Evolutionary conservation across 768 basidiomycete genomes (phyloP).

Genomic region (Amylocystis lapponica): DNA sequence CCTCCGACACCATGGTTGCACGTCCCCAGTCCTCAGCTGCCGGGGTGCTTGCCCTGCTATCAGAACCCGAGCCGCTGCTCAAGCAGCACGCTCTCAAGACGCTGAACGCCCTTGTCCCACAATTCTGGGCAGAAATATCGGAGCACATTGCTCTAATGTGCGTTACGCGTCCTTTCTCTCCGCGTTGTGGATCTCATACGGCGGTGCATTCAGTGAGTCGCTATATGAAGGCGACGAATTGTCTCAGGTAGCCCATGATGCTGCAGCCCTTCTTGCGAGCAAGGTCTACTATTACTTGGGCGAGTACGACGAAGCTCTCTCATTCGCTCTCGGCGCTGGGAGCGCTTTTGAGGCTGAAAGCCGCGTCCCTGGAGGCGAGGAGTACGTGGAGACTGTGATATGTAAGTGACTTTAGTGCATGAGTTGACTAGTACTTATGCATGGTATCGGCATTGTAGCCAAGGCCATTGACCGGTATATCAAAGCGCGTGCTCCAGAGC

Average conservation of each 20-base stretch:
- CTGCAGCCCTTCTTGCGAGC: constrained; percentile 90
- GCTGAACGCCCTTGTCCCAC: constrained; percentile 78
- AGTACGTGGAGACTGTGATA: constrained; percentile 92
- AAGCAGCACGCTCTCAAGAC: constrained; percentile 88
- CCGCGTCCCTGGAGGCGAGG: constrained; percentile 57
- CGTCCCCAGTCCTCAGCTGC: constrained; percentile 77
- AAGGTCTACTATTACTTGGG: constrained; percentile 98
- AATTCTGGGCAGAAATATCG: constrained; percentile 99
- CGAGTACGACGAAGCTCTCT: constrained; percentile 91
- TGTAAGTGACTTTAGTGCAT: constrained; percentile 50
- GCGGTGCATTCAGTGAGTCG: constrained; percentile 58
- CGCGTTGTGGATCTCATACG: constrained; percentile 2
- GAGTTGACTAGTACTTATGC: not conserved
- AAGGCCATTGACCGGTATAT: constrained; percentile 96
- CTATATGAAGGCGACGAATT: constrained; percentile 83
- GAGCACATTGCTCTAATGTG: constrained; percentile 89
- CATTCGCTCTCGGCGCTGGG: constrained; percentile 90
- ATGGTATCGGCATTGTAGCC: constrained; percentile 40
- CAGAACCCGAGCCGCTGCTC: constrained; percentile 82
- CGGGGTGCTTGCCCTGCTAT: constrained; percentile 86
- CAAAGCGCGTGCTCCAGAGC: constrained; percentile 54
- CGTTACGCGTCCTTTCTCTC: constrained; percentile 24
- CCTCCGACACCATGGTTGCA: constrained; percentile 47
- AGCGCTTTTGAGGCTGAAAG: constrained; percentile 76
- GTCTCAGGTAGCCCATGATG: constrained; percentile 64